phyloP scores from a whole-genome alignment of 2,329 filamentous ascomycete species.

The Epichloe gansuensis region DNA sequence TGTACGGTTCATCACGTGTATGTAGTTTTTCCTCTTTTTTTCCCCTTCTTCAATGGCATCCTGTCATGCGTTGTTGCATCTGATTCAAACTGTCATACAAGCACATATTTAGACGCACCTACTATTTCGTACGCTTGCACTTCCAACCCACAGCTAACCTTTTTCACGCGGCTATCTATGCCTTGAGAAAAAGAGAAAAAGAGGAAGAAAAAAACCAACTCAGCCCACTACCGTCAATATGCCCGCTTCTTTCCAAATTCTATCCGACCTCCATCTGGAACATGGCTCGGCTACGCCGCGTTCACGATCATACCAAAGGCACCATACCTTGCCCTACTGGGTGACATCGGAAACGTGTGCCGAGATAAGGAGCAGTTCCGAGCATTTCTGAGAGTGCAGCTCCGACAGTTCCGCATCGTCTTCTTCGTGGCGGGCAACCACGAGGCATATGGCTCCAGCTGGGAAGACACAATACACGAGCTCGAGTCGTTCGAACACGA shows the following conservation, averaged over 20 bases:
- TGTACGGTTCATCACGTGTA: too few species aligned
- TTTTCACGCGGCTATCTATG: background rate
- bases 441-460: constrained; percentile 36
- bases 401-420: constrained; percentile 34
- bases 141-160: constrained; percentile 8
- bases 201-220: too few species aligned
- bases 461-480: constrained; percentile 17
- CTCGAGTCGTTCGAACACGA: constrained; percentile 21
- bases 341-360: constrained; percentile 40
- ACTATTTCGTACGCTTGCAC: constrained; percentile 17
- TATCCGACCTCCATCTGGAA: constrained; percentile 49
- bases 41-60: too few species aligned
- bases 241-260: constrained; percentile 13
- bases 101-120: too few species aligned
- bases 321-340: constrained; percentile 40
- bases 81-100: too few species aligned
- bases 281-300: constrained; percentile 33
- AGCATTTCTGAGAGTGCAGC: constrained; percentile 34
- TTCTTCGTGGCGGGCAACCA: constrained; percentile 45
- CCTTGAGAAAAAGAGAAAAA: too few species aligned
- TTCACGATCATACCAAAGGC: constrained; percentile 36
- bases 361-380: constrained; percentile 27
- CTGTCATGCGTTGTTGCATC: too few species aligned
- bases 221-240: background rate
- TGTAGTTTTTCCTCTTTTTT: too few species aligned